Percentiles rank a stretch among this genome's conserved stretches.
These are phyloP conservation scores for Paramecium octaurelia DNA, from an alignment of 73 alveolate species.

Conservation along the genomic window DNA sequence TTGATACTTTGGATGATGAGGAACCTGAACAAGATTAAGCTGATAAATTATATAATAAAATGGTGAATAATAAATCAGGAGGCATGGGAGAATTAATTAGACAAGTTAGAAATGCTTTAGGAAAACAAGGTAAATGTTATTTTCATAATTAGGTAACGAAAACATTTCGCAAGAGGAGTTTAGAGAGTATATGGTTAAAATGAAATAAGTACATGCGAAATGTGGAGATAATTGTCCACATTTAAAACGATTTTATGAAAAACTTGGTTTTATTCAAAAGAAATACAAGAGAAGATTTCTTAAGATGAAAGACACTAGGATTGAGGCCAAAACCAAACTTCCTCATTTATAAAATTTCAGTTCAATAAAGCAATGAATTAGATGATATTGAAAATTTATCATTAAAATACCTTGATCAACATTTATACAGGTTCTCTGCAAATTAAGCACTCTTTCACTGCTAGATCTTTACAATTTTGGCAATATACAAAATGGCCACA, in stretches of 20 bases:
- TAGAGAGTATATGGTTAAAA: slow-evolving; percentile 54
- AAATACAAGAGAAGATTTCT: slow-evolving; percentile 59
- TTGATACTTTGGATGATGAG: slow-evolving; percentile 36
- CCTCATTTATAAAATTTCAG: slow-evolving; percentile 31
- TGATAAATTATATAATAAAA: slow-evolving; percentile 12
- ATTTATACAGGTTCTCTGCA: not conserved
- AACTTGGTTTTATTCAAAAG: slow-evolving; percentile 59
- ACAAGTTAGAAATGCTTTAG: slow-evolving; percentile 43
- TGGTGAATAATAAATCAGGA: slow-evolving; percentile 21
- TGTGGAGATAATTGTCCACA: slow-evolving; percentile 66
- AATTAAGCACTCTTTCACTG: not conserved
- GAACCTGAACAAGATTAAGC: slow-evolving; percentile 41
- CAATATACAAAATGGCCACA: slow-evolving; percentile 42
- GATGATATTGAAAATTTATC: not conserved
- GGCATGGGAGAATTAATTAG: slow-evolving; percentile 3
- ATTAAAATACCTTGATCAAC: not conserved
- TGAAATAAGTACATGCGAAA: slow-evolving; percentile 54
- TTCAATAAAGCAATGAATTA: not conserved
- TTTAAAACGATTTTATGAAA: slow-evolving; percentile 56
- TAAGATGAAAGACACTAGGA: slow-evolving; percentile 61
- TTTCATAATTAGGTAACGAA: slow-evolving; percentile 9
- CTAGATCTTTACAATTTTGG: not conserved
- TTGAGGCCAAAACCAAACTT: slow-evolving; percentile 50
- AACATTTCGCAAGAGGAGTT: slow-evolving; percentile 44
- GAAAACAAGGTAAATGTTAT: not conserved